Conservation (phyloP, 2,329 filamentous ascomycete species). For the Cladophialophora bantiana region DNA sequence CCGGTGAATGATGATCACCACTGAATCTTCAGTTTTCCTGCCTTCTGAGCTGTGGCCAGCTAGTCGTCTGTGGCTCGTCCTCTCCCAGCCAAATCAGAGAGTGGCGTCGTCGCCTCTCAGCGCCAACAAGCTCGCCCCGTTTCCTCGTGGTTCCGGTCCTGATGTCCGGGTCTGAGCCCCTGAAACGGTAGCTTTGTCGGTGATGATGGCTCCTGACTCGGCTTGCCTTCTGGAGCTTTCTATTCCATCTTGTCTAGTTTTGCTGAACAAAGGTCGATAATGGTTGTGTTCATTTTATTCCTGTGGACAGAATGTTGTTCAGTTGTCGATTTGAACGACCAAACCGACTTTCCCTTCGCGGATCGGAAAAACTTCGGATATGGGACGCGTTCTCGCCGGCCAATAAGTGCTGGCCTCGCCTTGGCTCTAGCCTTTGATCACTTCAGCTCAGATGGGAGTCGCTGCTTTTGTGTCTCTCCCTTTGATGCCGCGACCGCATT, state of each 20-base stretch:
- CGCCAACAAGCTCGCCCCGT: not conserved
- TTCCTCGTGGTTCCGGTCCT: not conserved
- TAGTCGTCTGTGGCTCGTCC: too few relatives aligned
- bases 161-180: not conserved
- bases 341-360: not conserved
- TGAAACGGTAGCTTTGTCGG: constrained; percentile 3
- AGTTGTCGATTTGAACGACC: not conserved
- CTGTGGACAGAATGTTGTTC: not conserved
- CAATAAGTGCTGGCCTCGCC: constrained; percentile 20
- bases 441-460: not conserved
- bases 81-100: too few relatives aligned
- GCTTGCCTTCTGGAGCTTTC: not conserved
- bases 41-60: too few relatives aligned
- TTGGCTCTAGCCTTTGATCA: not conserved
- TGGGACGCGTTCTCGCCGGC: constrained; percentile 22
- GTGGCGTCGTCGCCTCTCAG: not conserved
- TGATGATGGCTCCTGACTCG: not conserved
- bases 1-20: too few relatives aligned
- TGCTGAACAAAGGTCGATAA: not conserved
- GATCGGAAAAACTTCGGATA: constrained; percentile 4
- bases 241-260: not conserved
- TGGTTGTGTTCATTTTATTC: not conserved
- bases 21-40: too few relatives aligned
- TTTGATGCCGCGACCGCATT: not conserved
- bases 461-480: not conserved